A percentile compares a stretch with the other conserved stretches of the same genome.
Conservation (phyloP, 345 rosid species). For the Balakata baccata region DNA sequence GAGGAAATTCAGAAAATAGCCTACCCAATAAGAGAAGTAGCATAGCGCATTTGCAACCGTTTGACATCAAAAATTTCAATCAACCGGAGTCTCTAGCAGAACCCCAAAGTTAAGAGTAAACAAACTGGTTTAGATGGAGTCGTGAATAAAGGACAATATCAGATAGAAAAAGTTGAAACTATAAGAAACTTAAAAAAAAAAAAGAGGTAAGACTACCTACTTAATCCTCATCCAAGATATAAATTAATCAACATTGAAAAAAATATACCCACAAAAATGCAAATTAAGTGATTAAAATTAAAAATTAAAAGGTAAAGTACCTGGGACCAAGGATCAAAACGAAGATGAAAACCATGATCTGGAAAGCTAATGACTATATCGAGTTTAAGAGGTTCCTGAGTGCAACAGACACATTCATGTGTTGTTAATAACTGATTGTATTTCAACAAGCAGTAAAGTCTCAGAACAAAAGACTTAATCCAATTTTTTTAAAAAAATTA, state of each 20-base stretch:
- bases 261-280: neutral
- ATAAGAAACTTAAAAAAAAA: neutral
- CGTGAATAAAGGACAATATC: neutral
- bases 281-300: neutral
- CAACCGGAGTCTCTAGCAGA: slow-evolving; percentile 76
- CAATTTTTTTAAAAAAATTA: neutral
- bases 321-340: slow-evolving; percentile 99
- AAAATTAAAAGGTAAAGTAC: slow-evolving; percentile 26
- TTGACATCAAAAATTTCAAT: slow-evolving; percentile 83
- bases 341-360: slow-evolving; percentile 94
- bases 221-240: neutral
- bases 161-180: no score
- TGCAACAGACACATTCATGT: neutral
- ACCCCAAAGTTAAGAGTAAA: slow-evolving; percentile 1
- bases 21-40: slow-evolving; percentile 80
- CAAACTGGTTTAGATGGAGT: neutral
- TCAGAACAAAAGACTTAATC: neutral
- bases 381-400: slow-evolving; percentile 80
- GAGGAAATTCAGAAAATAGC: slow-evolving; percentile 18
- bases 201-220: neutral
- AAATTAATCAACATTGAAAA: no score
- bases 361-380: slow-evolving; percentile 96
- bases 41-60: slow-evolving; percentile 92
- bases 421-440: no score
- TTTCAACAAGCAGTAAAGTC: no score